Evolutionary conservation across 495 filamentous ascomycete species (phyloP), one percentile per base, ranked within the genome.

Genomic region (Neurospora sp.): DNA sequence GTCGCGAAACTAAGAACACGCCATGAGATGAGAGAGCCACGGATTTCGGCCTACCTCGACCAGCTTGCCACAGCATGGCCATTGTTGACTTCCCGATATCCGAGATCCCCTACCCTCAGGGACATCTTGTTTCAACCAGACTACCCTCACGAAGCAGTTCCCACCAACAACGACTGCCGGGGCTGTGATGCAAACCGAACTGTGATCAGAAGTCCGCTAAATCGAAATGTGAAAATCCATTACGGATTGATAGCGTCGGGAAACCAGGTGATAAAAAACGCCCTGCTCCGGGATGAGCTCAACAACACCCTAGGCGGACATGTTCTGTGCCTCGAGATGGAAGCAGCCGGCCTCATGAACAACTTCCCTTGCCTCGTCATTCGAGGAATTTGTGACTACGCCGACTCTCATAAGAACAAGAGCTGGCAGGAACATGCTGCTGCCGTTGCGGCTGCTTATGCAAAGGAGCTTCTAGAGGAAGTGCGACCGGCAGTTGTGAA

Each of bases 221-320:
- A 31, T 3, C 27, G 27, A 31, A 31, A 31, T 31, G 2, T 31
- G 27, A 31, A 37, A 37, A 37, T 37, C 6, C 35, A 81, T 61
- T 78, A 77, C 69, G 80, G 80, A 9, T 16, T 68, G 1, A 77
- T 81, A 31, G 81, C 75, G 8, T 82, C 81, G 0, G 79, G 74
- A 0, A 72, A 81, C 35, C 39, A 61, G 9, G 61, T 80, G 0
- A 78, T 80, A 14, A 78, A 74, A 53, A 44, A 71, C 44, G 76
- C 71, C 3, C 18, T 12, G 0, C 38, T 9, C 0, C 38, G 80
- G 40, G 75, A 81, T 16, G 12, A 47, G 1, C 39, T 81, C 0
- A 12, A 18, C 0, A 8, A 70, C 8, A 37, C 0, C 0, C 16
- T 38, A 0, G 70, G 44, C 0, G 39, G 38, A 8, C 0, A 8